Evolutionary conservation across 345 rosid genomes (phyloP), one percentile per base, ranked within the genome.

Genomic region (Trapa bicornis): DNA sequence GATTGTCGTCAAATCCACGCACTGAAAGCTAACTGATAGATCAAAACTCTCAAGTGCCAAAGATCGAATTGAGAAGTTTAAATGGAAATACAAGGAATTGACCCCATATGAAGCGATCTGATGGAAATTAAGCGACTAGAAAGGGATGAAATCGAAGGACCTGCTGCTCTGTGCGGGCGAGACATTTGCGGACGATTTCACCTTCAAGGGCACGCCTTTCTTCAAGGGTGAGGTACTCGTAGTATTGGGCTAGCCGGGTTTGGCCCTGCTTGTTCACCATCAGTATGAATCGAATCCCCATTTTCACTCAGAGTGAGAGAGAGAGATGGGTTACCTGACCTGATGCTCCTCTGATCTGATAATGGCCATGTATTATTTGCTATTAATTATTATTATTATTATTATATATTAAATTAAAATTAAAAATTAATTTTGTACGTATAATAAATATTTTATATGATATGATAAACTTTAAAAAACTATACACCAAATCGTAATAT

Each of bases 191-290:
- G 64, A 94, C 99, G 79, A 91, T 94, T 72, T 94, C 99, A 75
- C 97, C 99, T 73, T 94, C 97, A 37, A 94, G 96, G 52, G 97
- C 97, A 15, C 99, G 96, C 61, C 96, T 88, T 77, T 95, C 99
- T 69, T 91, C 99, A 52, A 91, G 96, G 54, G 93, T 91, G 29
- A 95, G 90, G 97, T 97, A 95, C 66, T 91, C 99, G 76, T 95
- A 95, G 81, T 95, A 91, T 69, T 91, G 99, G 67, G 99, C 97
- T 1, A 94, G 88, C 66, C 96, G 96, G 33, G 99, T 89, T 78
- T 94, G 99, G 7, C 99, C 97, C 82, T 94, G 97, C 78, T 94
- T 91, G 89, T 94, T 94, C 79, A 94, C 99, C 99, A 91, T 94
- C 74, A 94, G 68, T 79, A 94, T 81, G 82, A 94, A 94, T 75